Base-by-base conservation (phyloP, 2,329 filamentous ascomycete species). In the Curvularia lunata region DNA sequence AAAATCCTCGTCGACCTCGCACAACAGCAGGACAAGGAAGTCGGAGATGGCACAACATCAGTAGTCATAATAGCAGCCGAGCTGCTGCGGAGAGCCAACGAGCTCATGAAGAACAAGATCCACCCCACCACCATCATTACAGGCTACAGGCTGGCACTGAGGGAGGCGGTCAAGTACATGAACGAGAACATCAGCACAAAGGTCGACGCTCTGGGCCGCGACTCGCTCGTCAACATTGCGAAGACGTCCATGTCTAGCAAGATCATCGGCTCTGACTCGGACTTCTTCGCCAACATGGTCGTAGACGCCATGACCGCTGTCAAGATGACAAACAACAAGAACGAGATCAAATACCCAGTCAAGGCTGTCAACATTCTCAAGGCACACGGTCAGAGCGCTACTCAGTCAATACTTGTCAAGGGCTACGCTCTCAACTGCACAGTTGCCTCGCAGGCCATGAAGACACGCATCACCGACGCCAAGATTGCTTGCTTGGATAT, bases 231-330 rank as follows among this genome's bases (percentile, higher is more conserved):
- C 74, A 97, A 87, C 81, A 97, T 99, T 76, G 95, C 95, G 62
- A 98, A 94, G 83, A 99, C 95, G 19, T 97, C 93, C 73, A 99
- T 99, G 94, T 97, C 93, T 52, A 96, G 91, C 84, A 99, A 99
- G 83, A 96, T 99, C 74, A 98, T 99, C 76, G 95, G 95, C 56
- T 83, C 91, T 55, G 95, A 99, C 79, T 92, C 91, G 12, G 92
- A 97, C 64, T 99, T 99, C 83, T 99, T 99, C 75, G 88, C 94
- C 68, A 91, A 95, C 80, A 96, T 99, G 90, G 92, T 93, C 12
- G 95, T 99, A 49, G 94, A 99, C 78, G 93, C 91, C 65, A 97
- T 99, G 85, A 88, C 91, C 76, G 90, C 93, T 52, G 95, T 99
- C 73, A 97, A 97, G 85, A 88, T 90, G 45, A 91, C 90, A 59